phyloP scores from a whole-genome alignment of 140 eudicot genomes.

The Bidens hawaiensis region DNA sequence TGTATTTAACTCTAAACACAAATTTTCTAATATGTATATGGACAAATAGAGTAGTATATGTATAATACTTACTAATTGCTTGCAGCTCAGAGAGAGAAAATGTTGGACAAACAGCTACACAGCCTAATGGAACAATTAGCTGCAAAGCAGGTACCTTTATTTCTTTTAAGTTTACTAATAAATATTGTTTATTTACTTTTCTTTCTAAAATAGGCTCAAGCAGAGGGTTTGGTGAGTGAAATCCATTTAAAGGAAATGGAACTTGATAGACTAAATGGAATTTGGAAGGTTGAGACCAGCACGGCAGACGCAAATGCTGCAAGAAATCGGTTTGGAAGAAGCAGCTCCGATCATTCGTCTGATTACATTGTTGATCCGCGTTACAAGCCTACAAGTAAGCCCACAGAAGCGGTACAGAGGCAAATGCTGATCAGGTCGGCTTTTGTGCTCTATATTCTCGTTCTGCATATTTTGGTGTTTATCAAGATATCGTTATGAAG shows the following conservation, averaged over 20 bases:
- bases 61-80: neutral
- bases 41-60: neutral
- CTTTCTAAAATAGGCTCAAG: conserved; percentile 56
- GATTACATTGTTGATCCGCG: conserved; percentile 70
- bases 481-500: conserved; percentile 75
- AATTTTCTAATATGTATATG: neutral
- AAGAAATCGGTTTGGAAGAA: conserved; percentile 62
- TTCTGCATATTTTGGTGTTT: conserved; percentile 70
- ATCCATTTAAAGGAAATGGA: conserved; percentile 83
- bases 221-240: conserved; percentile 75
- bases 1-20: too few relatives aligned
- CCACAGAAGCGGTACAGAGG: conserved; percentile 58
- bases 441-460: conserved; percentile 79
- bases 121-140: conserved; percentile 87
- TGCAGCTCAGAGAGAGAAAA: conserved; percentile 89
- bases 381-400: conserved; percentile 52
- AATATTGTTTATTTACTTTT: conserved; percentile 1
- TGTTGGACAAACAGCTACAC: conserved; percentile 87
- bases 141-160: conserved; percentile 61
- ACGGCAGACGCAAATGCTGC: conserved; percentile 51
- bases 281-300: conserved; percentile 54
- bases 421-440: conserved; percentile 90
- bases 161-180: neutral
- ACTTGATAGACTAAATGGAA: conserved; percentile 65
- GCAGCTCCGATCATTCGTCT: conserved; percentile 41